These are phyloP conservation scores for Cladosporium sp. DNA, from an alignment of 2,329 filamentous ascomycete species.

Conservation along the genomic window DNA sequence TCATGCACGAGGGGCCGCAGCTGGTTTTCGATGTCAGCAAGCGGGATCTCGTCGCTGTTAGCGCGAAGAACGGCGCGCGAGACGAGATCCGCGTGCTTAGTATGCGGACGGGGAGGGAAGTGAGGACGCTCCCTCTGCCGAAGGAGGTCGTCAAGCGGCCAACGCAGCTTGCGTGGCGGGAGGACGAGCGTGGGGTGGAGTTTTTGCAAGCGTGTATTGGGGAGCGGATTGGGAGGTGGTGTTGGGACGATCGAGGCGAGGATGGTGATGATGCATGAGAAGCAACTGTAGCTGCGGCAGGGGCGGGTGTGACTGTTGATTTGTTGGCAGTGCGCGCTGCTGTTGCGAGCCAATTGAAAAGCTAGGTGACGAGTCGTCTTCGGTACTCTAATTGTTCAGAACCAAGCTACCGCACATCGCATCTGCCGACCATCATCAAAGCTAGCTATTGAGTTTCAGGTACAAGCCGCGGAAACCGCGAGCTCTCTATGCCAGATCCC, in stretches of 20 bases:
- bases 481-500: too few species aligned
- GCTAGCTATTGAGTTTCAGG: too few species aligned
- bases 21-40: slow-evolving; percentile 15
- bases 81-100: slow-evolving; percentile 22
- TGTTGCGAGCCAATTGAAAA: too few species aligned
- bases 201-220: slow-evolving; percentile 20
- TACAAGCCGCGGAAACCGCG: too few species aligned
- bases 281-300: too few species aligned
- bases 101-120: slow-evolving; percentile 14
- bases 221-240: slow-evolving; percentile 18
- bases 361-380: too few species aligned
- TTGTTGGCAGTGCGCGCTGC: too few species aligned
- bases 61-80: slow-evolving; percentile 1
- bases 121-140: slow-evolving; percentile 14
- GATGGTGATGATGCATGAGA: not conserved
- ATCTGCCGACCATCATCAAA: too few species aligned
- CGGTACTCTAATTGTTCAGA: too few species aligned
- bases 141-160: slow-evolving; percentile 6
- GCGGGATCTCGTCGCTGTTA: slow-evolving; percentile 17
- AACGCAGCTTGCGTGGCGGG: slow-evolving; percentile 16
- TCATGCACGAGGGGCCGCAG: slow-evolving; percentile 16
- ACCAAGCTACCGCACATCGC: too few species aligned
- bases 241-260: slow-evolving; percentile 3
- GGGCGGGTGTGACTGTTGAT: too few species aligned
- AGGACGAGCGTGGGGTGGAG: slow-evolving; percentile 15